Percentiles rank a stretch among this genome's conserved stretches.
phyloP scores from a whole-genome alignment of 139 green algal genomes.

The Pycnococcus provasolii region DNA sequence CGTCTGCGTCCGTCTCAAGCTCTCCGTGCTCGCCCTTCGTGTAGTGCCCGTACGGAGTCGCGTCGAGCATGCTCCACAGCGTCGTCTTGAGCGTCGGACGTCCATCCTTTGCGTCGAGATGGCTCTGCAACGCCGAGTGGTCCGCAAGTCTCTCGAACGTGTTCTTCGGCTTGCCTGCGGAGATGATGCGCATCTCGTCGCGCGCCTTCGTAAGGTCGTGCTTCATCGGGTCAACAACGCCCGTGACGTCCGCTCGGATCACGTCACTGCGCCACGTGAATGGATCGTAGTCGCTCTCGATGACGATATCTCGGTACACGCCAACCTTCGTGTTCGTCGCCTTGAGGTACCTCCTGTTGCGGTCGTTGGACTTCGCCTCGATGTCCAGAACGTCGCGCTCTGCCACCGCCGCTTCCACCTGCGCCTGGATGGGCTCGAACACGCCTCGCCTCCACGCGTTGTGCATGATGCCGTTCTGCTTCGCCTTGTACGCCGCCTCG shows the following conservation, averaged over 20 bases:
- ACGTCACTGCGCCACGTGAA: not conserved
- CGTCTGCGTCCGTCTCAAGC: not conserved
- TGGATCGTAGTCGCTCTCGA: slow-evolving; percentile 49
- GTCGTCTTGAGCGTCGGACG: not conserved
- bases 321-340: slow-evolving; percentile 41
- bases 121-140: not conserved
- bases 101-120: slow-evolving; percentile 24
- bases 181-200: not conserved
- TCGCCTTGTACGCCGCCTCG: not conserved
- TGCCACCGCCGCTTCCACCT: not conserved
- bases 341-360: not conserved
- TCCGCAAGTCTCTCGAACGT: not conserved
- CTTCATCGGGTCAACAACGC: not conserved
- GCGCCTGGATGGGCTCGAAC: not conserved
- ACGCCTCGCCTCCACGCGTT: not conserved
- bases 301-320: slow-evolving; percentile 50
- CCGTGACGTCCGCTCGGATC: no score
- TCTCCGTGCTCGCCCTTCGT: no score
- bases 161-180: not conserved
- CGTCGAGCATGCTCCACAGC: not conserved
- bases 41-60: slow-evolving; percentile 7
- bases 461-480: not conserved
- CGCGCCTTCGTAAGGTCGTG: not conserved
- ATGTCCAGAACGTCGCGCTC: not conserved
- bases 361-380: not conserved